These are phyloP conservation scores for Aegle marmelos DNA, from an alignment of 345 rosid species.

Conservation along the genomic window DNA sequence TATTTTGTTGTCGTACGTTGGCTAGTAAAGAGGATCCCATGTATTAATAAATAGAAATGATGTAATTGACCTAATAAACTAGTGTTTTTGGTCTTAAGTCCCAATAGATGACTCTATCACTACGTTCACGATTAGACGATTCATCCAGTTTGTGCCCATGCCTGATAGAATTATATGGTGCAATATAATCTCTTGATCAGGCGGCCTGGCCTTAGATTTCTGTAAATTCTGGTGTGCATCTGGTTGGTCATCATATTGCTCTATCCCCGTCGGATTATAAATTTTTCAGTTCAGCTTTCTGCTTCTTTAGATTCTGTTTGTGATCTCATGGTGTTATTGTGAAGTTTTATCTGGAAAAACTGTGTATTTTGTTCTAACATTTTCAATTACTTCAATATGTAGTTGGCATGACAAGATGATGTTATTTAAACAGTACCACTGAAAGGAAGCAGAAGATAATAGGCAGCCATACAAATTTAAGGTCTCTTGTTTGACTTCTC, in stretches of 20 bases:
- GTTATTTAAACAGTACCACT: slow-evolving; percentile 74
- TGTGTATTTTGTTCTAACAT: not conserved
- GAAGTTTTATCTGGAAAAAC: not conserved
- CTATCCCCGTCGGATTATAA: not conserved
- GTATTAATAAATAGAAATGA: no score
- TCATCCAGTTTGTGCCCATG: not conserved
- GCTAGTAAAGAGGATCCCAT: no score
- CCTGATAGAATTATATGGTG: not conserved
- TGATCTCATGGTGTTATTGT: not conserved
- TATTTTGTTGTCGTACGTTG: no score
- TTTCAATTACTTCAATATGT: slow-evolving; percentile 26
- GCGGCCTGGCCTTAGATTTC: not conserved
- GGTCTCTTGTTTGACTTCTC: slow-evolving; percentile 32
- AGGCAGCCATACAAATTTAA: slow-evolving; percentile 72
- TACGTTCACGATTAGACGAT: no score
- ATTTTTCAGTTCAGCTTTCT: not conserved
- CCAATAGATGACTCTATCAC: no score
- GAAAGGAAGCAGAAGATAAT: slow-evolving; percentile 75
- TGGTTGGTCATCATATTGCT: not conserved
- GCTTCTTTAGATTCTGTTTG: not conserved
- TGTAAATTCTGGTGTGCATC: not conserved
- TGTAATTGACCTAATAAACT: no score
- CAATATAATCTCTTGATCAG: not conserved
- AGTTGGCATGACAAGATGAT: slow-evolving; percentile 91
- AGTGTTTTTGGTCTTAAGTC: no score